Evolutionary conservation across 176 grass and related monocot genomes (phyloP), one percentile per base, ranked within the genome.

Genomic region (Stipa capillata): DNA sequence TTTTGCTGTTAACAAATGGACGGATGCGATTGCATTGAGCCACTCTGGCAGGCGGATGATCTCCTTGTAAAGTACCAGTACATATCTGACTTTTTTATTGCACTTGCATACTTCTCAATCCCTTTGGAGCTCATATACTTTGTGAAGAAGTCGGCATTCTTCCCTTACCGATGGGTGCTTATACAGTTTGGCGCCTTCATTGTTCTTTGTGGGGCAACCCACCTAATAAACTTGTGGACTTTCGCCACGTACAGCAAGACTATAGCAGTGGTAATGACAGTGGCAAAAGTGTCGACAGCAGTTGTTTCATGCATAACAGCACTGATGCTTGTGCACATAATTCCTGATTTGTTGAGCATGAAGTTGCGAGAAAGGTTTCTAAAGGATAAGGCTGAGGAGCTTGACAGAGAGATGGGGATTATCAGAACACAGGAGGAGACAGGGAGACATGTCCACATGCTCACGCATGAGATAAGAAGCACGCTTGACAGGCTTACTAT

Each of bases 61-160:
- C 91, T 97, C 69, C 72, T 97, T 41, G 66, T 91, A n/a, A 97
- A 97, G 78, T 97, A 97, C 80, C 94, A 97, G 85, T 94, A 94
- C 60, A 94, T 90, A 88, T 94, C 91, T 17, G 94, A 97, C 85
- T 94, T 97, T 45, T 91, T 97, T 9, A 94, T 91, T 28, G 94
- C 91, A 11, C 60, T 94, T 64, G 91, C 94, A 0, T 97, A 97
- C 82, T 97, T 97, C 78, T 97, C 94, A 1, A 97, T 97, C 70
- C 94, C 91, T 23, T 85, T 97, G 53, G 91, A 97, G 87, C 91
- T 97, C 73, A 93, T 97, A 72, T 97, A 97, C 83, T 97, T 97
- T 45, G 91, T 97, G n/a, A 89, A 93, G 49, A 91, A 89, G 43
- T 91, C 89, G 0, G 69, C 86, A 4, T 89, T 87, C 79, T 91